Conservation (phyloP, 805 yeast genomes). For the Candida khao-thaluensis region DNA sequence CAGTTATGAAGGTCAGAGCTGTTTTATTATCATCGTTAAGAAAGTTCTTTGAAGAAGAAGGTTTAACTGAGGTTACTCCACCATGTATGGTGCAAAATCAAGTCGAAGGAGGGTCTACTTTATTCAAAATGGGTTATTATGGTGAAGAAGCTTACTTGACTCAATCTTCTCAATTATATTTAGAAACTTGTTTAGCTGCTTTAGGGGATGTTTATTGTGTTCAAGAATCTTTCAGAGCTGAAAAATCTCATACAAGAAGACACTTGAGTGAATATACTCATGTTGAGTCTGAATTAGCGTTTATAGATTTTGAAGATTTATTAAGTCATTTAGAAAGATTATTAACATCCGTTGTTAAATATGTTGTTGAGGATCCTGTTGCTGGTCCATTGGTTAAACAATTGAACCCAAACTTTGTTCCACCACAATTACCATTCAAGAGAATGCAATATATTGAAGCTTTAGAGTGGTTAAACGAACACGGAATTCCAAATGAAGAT, state of each 20-base stretch:
- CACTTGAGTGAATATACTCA: constrained; percentile 97
- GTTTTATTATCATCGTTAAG: constrained; percentile 71
- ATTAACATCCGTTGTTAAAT: constrained; percentile 65
- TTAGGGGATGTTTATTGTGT: constrained; percentile 96
- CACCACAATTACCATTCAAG: constrained; percentile 84
- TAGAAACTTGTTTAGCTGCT: constrained; percentile 95
- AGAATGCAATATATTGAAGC: constrained; percentile 92
- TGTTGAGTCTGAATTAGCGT: constrained; percentile 91
- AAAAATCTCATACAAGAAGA: constrained; percentile 97
- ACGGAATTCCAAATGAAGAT: constrained; percentile 91
- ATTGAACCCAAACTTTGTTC: constrained; percentile 85
- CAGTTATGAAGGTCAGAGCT: constrained; percentile 95
- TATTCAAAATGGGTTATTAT: constrained; percentile 89
- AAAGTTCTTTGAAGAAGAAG: constrained; percentile 71
- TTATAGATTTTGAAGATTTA: constrained; percentile 82
- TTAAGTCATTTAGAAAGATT: constrained; percentile 81
- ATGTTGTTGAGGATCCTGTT: constrained; percentile 83
- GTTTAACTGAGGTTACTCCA: constrained; percentile 88
- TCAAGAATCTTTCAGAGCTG: constrained; percentile 99
- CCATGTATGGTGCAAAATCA: constrained; percentile 99
- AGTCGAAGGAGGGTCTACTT: constrained; percentile 98
- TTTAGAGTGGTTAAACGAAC: constrained; percentile 93
- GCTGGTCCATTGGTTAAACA: constrained; percentile 88
- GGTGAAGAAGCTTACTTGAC: constrained; percentile 97
- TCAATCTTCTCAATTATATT: constrained; percentile 93